Conservation (phyloP, 805 yeast species). For the Yarrowia deformans region DNA sequence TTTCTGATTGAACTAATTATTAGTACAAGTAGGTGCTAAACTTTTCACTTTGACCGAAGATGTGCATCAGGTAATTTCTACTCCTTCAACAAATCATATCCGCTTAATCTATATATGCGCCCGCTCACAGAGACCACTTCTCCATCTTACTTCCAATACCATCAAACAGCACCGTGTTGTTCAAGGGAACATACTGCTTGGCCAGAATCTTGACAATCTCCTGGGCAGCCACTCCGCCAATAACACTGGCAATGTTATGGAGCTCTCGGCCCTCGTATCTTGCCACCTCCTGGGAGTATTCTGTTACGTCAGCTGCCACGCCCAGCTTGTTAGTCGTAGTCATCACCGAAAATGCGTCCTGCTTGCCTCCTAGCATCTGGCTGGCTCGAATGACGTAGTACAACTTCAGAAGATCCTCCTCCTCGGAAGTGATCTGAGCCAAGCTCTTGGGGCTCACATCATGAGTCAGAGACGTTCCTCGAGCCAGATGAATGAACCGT, state of each 20-base stretch:
- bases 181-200: slow-evolving; percentile 79
- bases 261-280: slow-evolving; percentile 55
- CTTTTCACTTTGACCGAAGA: no score
- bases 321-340: slow-evolving; percentile 12
- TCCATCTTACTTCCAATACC: slow-evolving; percentile 62
- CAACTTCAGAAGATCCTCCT: slow-evolving; percentile 42
- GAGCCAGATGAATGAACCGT: slow-evolving; percentile 58
- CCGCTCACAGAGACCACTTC: slow-evolving; percentile 43
- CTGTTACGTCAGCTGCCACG: slow-evolving; percentile 44
- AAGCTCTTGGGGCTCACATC: slow-evolving; percentile 40
- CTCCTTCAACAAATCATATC: no score
- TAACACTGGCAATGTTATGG: slow-evolving; percentile 67
- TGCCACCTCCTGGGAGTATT: slow-evolving; percentile 41
- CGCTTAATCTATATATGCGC: neutral
- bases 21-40: no score
- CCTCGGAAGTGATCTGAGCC: slow-evolving; percentile 35
- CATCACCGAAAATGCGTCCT: slow-evolving; percentile 1
- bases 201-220: slow-evolving; percentile 80
- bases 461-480: slow-evolving; percentile 52
- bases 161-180: slow-evolving; percentile 74
- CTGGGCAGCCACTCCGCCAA: slow-evolving; percentile 88
- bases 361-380: slow-evolving; percentile 40
- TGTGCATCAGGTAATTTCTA: no score
- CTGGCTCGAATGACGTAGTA: slow-evolving; percentile 46
- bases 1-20: neutral